Base-by-base conservation (phyloP, 106 monocot genomes). In the Allium cepa region DNA sequence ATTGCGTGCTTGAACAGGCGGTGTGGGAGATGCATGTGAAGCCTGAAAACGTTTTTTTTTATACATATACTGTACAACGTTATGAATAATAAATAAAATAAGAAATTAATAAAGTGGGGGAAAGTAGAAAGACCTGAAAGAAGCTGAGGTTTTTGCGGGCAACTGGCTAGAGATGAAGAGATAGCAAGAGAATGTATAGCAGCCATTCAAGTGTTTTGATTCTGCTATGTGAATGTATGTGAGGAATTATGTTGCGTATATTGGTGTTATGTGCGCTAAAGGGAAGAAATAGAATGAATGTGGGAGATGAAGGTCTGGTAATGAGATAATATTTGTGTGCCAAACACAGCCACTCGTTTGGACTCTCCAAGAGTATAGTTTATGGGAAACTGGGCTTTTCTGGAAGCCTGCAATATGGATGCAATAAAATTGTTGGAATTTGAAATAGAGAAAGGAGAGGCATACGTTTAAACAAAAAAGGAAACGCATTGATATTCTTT, bases 1-100 rank as follows among this genome's bases (percentile, higher is more conserved):
- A 69, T 0, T 56, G 68, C 8, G 8, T 56, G 50, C 52, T 74
- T 8, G 71, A 47, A 64, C 79, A 53, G 9, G 26, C 66, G n/a
- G 22, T 53, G 57, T 11, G 80, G 67, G 26, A 53, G 60, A 63
- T 75, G 59, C 73, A 70, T 62, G 53, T 61, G 18, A 66, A 73
- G 11, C 75, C 90, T 90, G 83, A 47, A 70, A 53, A 56, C 36
- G 36, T 17, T n/a, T 12, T 12, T 55, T 55, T 53, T 53, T n/a
- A n/a, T n/a, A n/a, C 10, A 11, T 53, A 55, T 55, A 55, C 7
- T 7, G 13, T 12, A 55, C 7, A 36, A 36, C 5, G 4, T 36
- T 36, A 36, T 55, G 11, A 8, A 55, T 55, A 8, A 12, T 55
- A 55, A 12, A 55, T 8, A 55, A 6, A 55, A 55, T 36, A 36